These are phyloP conservation scores for Suillus ampliporus DNA, from an alignment of 768 basidiomycete species.

Conservation along the genomic window DNA sequence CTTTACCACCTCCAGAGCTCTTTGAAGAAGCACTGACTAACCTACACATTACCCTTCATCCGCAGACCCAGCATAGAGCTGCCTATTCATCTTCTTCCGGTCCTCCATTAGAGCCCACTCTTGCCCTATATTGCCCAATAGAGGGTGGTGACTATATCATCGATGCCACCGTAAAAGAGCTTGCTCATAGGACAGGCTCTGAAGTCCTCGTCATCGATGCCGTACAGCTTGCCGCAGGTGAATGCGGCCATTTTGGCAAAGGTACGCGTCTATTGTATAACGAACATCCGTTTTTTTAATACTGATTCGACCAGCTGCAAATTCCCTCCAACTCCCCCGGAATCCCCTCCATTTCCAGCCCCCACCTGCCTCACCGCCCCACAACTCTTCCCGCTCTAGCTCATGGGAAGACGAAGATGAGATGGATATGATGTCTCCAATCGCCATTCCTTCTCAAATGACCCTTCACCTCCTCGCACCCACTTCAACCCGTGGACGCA, in stretches of 20 bases:
- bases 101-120: constrained; percentile 72
- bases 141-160: constrained; percentile 87
- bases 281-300: not conserved
- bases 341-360: constrained; percentile 78
- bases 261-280: constrained; percentile 45
- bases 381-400: constrained; percentile 25
- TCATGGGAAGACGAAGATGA: constrained; percentile 52
- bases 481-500: constrained; percentile 39
- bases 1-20: constrained; percentile 74
- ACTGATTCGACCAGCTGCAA: constrained; percentile 57
- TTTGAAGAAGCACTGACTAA: constrained; percentile 80
- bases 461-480: constrained; percentile 52
- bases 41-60: constrained; percentile 77
- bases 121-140: constrained; percentile 82
- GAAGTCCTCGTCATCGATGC: constrained; percentile 88
- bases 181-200: constrained; percentile 73
- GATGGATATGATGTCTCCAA: constrained; percentile 49
- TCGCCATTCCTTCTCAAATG: constrained; percentile 52
- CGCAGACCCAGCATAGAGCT: constrained; percentile 79
- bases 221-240: constrained; percentile 85
- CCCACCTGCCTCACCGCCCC: constrained; percentile 29
- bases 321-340: constrained; percentile 64
- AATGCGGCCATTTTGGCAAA: constrained; percentile 85
- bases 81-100: constrained; percentile 59
- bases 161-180: constrained; percentile 76